phyloP scores from a whole-genome alignment of 148 eudicot species.

The Diospyros kaki region DNA sequence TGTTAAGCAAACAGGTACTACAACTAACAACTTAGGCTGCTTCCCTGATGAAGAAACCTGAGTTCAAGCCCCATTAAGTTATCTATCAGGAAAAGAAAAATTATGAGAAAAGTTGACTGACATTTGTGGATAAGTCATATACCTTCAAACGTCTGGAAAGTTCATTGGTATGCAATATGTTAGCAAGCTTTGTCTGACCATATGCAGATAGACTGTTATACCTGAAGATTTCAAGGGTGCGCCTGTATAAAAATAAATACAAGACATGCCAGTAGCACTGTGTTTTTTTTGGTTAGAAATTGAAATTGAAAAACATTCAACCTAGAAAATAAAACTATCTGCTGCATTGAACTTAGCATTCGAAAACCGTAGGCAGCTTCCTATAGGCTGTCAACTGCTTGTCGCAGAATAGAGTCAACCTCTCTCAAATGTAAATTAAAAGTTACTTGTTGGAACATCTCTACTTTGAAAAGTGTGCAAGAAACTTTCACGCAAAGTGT shows the following conservation, averaged over 20 bases:
- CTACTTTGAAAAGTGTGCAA: not conserved
- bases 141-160: conserved; percentile 74
- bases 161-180: conserved; percentile 76
- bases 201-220: conserved; percentile 62
- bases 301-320: not conserved
- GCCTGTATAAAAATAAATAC: no score
- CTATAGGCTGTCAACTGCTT: not conserved
- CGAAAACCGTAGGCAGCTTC: not conserved
- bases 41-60: no score
- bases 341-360: not conserved
- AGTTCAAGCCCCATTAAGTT: no score
- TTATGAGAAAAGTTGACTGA: no score
- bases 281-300: not conserved
- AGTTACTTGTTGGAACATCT: not conserved
- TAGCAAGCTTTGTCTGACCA: conserved; percentile 92
- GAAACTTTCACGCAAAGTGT: not conserved
- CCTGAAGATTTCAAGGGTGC: conserved; percentile 31
- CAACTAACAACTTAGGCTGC: no score
- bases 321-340: not conserved
- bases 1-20: no score
- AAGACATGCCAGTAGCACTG: not conserved
- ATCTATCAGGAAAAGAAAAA: no score
- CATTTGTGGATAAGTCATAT: not conserved
- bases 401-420: not conserved
- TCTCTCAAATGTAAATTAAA: not conserved